A percentile compares a stretch with the other conserved stretches of the same genome.
Evolutionary conservation across 1,284 basidiomycete species (phyloP).

Genomic region (Flammula alnicola): DNA sequence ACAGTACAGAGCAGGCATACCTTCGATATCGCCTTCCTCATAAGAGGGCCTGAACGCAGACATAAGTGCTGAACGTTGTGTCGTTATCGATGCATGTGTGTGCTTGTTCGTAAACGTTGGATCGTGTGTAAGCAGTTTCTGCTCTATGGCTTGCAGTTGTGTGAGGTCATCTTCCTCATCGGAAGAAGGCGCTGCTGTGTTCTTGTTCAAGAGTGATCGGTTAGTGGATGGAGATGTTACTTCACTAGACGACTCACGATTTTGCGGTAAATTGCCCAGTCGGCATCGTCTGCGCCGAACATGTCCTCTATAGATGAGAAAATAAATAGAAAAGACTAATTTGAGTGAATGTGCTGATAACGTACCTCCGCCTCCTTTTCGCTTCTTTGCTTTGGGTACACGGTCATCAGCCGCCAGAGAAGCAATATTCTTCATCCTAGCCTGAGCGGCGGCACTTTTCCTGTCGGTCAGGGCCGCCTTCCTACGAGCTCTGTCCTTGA

Average conservation of each 20-base stretch:
- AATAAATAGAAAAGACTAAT: not conserved
- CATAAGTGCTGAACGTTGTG: slow-evolving; percentile 83
- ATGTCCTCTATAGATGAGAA: slow-evolving; percentile 73
- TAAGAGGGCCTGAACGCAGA: slow-evolving; percentile 82
- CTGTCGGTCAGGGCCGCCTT: slow-evolving; percentile 88
- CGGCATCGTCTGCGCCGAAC: slow-evolving; percentile 95
- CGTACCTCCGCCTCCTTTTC: slow-evolving; percentile 75
- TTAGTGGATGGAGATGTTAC: not conserved
- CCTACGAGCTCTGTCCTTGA: slow-evolving; percentile 84
- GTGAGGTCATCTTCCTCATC: slow-evolving; percentile 94
- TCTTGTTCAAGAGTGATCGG: slow-evolving; percentile 44
- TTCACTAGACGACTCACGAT: slow-evolving; percentile 63
- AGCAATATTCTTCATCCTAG: slow-evolving; percentile 97
- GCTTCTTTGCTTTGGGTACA: slow-evolving; percentile 73
- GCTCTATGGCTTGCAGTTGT: slow-evolving; percentile 78
- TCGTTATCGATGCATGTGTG: slow-evolving; percentile 80
- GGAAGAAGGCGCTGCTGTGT: slow-evolving; percentile 85
- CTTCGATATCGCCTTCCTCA: slow-evolving; percentile 71
- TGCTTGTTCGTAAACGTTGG: slow-evolving; percentile 82
- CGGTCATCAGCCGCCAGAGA: slow-evolving; percentile 87
- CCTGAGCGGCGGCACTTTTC: slow-evolving; percentile 95
- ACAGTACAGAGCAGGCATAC: slow-evolving; percentile 44
- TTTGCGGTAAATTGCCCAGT: slow-evolving; percentile 98
- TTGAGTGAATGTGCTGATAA: not conserved
- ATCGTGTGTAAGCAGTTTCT: slow-evolving; percentile 83